phyloP scores from a whole-genome alignment of 441 rosid species.

The Euphorbia corollata region DNA sequence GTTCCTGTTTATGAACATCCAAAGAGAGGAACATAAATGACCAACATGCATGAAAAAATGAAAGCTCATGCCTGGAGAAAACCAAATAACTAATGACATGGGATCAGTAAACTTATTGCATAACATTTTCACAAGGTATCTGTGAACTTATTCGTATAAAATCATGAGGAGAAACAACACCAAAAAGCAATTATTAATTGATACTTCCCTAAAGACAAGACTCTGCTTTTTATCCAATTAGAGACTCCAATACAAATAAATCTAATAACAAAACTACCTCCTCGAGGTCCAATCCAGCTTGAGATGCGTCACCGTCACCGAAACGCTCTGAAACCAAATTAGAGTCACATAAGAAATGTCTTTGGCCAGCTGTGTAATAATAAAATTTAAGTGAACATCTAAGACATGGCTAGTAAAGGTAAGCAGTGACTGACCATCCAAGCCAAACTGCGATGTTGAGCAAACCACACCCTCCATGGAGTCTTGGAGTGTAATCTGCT shows the following conservation, averaged over 20 bases:
- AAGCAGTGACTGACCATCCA: slow-evolving; percentile 66
- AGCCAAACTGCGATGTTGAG: slow-evolving; percentile 90
- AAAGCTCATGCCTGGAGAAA: not conserved
- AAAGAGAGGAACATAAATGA: slow-evolving; percentile 11
- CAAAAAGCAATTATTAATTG: slow-evolving; percentile 1
- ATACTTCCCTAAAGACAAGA: not conserved
- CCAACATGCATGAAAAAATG: not conserved
- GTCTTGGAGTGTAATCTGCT: slow-evolving; percentile 98
- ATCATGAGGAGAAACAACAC: not conserved
- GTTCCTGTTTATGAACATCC: slow-evolving; percentile 46
- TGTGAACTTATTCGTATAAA: not conserved
- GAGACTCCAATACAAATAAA: not conserved
- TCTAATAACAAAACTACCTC: slow-evolving; percentile 52
- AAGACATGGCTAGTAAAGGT: slow-evolving; percentile 19
- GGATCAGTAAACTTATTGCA: not conserved
- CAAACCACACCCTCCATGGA: slow-evolving; percentile 91
- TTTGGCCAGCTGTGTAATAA: slow-evolving; percentile 11
- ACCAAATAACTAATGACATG: not conserved
- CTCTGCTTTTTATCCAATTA: not conserved
- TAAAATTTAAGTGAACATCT: slow-evolving; percentile 9
- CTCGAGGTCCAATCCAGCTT: slow-evolving; percentile 84
- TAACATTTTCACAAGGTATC: not conserved
- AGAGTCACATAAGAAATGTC: slow-evolving; percentile 17
- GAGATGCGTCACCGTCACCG: slow-evolving; percentile 95
- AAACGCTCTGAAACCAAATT: slow-evolving; percentile 67